phyloP scores from a whole-genome alignment of 2,329 filamentous ascomycete genomes.

The Exophiala calicioides region DNA sequence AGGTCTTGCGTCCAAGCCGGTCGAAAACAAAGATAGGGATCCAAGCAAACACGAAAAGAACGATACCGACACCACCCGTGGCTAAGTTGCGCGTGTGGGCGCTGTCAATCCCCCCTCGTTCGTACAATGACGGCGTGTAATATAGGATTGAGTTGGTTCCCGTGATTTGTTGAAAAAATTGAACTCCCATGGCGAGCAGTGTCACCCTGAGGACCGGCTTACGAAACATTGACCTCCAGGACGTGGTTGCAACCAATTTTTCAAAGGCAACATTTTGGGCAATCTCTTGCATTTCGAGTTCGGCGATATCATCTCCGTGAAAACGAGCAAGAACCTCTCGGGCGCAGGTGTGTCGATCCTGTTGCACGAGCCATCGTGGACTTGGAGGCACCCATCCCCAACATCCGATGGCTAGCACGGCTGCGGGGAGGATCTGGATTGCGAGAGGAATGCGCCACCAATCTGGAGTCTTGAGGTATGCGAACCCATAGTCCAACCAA shows the following conservation, averaged over 20 bases:
- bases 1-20: constrained; percentile 38
- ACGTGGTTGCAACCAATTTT: constrained; percentile 43
- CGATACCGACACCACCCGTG: constrained; percentile 52
- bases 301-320: constrained; percentile 38
- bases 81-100: constrained; percentile 50
- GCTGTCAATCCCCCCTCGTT: constrained; percentile 47
- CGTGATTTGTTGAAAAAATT: constrained; percentile 51
- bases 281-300: constrained; percentile 46
- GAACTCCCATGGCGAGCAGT: constrained; percentile 50
- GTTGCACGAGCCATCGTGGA: constrained; percentile 40
- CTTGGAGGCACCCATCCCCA: constrained; percentile 35
- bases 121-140: constrained; percentile 46
- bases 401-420: constrained; percentile 31
- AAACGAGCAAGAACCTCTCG: constrained; percentile 37
- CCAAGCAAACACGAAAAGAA: constrained; percentile 52
- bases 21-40: constrained; percentile 50
- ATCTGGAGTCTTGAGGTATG: constrained; percentile 29
- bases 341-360: constrained; percentile 39
- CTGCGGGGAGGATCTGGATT: constrained; percentile 36
- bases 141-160: constrained; percentile 50
- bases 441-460: constrained; percentile 37
- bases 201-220: constrained; percentile 40
- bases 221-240: constrained; percentile 11
- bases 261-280: constrained; percentile 44
- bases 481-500: constrained; percentile 38